Evolutionary conservation across 768 basidiomycete species (phyloP), one percentile per base, ranked within the genome.

Genomic region (Psilocybe sp.): DNA sequence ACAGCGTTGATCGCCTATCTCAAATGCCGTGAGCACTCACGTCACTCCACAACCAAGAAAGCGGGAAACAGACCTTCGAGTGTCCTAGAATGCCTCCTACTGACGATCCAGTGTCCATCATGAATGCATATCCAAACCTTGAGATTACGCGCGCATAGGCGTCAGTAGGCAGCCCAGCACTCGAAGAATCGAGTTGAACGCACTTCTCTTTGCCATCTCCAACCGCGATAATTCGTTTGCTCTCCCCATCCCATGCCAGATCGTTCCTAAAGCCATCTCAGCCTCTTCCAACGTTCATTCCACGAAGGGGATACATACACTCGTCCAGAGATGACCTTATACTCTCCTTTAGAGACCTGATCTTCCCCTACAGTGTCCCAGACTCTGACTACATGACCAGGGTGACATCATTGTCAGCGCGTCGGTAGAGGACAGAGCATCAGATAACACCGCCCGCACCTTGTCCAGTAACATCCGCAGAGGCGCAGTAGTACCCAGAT

Each of bases 191-290:
- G 19, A 2, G 3, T 2, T 5, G 5, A 5, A 64, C 71, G 48
- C 33, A 93, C 92, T 88, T 92, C 60, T 94, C 95, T 51, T 84
- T 78, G 33, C 94, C 94, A 56, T 96, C 92, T 46, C 96, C 96
- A 11, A 91, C 95, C 6, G 87, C 91, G 43, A 98, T 89, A 50
- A 98, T 88, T n/a, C 96, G 80, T 65, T 97, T 96, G 62, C 89
- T 92, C 67, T 98, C 96, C 1, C 89, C 89, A 61, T 98, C 96
- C 96, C 96, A 98, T 10, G 87, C 87, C 16, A 98, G 79, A 69
- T 98, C 96, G 58, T 94, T 94, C 56, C 94, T 92, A 56, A 13
- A 49, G 14, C 39, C 36, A 37, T 46, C 34, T 35, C 47, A 39
- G 23, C 38, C 10, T 32, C 23, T 12, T 51, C 44, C 13, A 40